Conservation (phyloP, 2,329 filamentous ascomycete species). For the Corniculantispora saksenae region DNA sequence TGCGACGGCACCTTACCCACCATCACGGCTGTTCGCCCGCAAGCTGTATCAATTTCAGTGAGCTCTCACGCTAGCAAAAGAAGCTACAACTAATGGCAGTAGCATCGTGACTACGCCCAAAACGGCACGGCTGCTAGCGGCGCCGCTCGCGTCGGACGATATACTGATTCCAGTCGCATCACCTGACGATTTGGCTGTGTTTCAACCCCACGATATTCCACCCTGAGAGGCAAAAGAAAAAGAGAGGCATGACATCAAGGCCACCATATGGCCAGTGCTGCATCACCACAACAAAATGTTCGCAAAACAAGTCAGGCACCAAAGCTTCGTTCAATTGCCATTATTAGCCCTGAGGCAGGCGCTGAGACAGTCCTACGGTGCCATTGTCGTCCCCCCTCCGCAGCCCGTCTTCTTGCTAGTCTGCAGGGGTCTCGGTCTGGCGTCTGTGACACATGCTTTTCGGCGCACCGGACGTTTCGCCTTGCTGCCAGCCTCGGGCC, state of each 20-base stretch:
- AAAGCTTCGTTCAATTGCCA: not conserved
- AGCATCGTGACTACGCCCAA: not conserved
- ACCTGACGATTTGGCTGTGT: not conserved
- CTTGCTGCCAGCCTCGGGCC: constrained; percentile 3
- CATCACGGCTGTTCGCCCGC: not conserved
- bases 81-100: not conserved
- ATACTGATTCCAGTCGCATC: not conserved
- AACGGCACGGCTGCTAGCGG: not conserved
- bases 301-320: too few species aligned
- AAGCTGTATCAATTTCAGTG: not conserved
- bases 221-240: not conserved
- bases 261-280: not conserved
- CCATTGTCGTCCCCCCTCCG: too few species aligned
- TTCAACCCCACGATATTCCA: not conserved
- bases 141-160: not conserved
- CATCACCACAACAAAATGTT: too few species aligned
- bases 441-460: constrained; percentile 5
- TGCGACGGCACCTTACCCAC: not conserved
- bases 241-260: not conserved
- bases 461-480: constrained; percentile 10
- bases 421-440: constrained; percentile 5
- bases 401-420: not conserved
- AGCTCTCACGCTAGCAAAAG: not conserved
- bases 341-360: not conserved
- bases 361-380: not conserved